A percentile compares a stretch with the other conserved stretches of the same genome.
phyloP scores from a whole-genome alignment of 257 asterid genomes.

The Eustoma russellianum region DNA sequence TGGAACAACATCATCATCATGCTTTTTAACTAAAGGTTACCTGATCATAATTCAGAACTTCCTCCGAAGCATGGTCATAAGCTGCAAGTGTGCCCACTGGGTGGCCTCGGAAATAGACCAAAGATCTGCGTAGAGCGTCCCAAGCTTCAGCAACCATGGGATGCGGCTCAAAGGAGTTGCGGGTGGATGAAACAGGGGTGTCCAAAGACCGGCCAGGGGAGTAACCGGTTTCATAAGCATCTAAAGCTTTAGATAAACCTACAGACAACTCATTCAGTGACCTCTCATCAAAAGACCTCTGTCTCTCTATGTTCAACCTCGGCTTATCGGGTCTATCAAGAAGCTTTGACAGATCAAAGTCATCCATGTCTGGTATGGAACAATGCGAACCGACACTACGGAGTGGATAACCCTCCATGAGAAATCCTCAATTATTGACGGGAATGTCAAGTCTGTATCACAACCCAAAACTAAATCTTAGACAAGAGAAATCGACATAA shows the following conservation, averaged over 20 bases:
- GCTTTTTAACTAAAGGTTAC: slow-evolving; percentile 16
- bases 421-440: slow-evolving; percentile 19
- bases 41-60: slow-evolving; percentile 80
- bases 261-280: slow-evolving; percentile 62
- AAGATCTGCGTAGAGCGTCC: slow-evolving; percentile 62
- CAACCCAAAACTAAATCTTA: slow-evolving; percentile 5
- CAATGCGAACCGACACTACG: slow-evolving; percentile 50
- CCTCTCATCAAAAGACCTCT: slow-evolving; percentile 71
- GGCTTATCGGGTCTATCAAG: slow-evolving; percentile 55
- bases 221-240: slow-evolving; percentile 35
- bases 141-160: slow-evolving; percentile 82
- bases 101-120: slow-evolving; percentile 54
- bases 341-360: slow-evolving; percentile 50
- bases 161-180: slow-evolving; percentile 70
- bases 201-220: slow-evolving; percentile 59
- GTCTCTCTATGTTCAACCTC: slow-evolving; percentile 49
- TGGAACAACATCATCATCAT: no score
- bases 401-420: slow-evolving; percentile 33
- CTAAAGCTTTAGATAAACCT: slow-evolving; percentile 46
- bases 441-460: slow-evolving; percentile 11
- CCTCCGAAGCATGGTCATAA: slow-evolving; percentile 72
- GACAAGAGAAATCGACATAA: neutral
- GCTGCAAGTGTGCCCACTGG: slow-evolving; percentile 90
- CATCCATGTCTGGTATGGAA: slow-evolving; percentile 58
- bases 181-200: slow-evolving; percentile 49